A percentile compares a stretch with the other conserved stretches of the same genome.
Conservation (phyloP, 2,329 filamentous ascomycete species). For the Xylariaceae sp. region DNA sequence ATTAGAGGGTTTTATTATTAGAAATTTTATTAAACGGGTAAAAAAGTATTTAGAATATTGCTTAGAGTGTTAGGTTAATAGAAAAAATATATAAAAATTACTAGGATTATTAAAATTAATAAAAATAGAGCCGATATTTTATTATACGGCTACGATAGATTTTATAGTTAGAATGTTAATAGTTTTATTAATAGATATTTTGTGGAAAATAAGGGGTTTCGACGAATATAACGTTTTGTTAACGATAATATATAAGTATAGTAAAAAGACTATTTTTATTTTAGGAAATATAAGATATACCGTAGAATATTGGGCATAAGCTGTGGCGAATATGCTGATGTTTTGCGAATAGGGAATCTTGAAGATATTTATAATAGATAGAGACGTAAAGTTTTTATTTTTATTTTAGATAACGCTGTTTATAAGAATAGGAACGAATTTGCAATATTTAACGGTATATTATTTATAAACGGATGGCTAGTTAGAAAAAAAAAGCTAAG, state of each 20-base stretch:
- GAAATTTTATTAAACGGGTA: neutral
- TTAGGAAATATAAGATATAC: constrained; percentile 4
- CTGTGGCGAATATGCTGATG: neutral
- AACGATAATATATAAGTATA: neutral
- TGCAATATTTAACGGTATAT: neutral
- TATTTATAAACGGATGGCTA: constrained; percentile 1
- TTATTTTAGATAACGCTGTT: constrained; percentile 1
- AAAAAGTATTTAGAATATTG: neutral
- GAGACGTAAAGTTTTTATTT: constrained; percentile 4
- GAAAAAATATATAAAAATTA: neutral
- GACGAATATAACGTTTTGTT: neutral
- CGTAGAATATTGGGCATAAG: neutral
- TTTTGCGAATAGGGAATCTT: neutral
- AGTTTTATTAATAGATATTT: neutral
- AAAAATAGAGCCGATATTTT: neutral
- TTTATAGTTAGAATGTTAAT: neutral
- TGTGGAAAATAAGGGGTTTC: no score
- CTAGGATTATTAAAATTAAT: neutral
- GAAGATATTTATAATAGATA: constrained; percentile 6
- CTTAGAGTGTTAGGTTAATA: neutral
- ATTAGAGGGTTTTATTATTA: neutral
- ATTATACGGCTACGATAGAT: constrained; percentile 4
- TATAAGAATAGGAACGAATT: neutral
- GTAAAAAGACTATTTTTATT: no score
- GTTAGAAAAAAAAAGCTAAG: constrained; percentile 4